Evolutionary conservation across 2,329 filamentous ascomycete species (phyloP).

Genomic region (Alternaria sp.): DNA sequence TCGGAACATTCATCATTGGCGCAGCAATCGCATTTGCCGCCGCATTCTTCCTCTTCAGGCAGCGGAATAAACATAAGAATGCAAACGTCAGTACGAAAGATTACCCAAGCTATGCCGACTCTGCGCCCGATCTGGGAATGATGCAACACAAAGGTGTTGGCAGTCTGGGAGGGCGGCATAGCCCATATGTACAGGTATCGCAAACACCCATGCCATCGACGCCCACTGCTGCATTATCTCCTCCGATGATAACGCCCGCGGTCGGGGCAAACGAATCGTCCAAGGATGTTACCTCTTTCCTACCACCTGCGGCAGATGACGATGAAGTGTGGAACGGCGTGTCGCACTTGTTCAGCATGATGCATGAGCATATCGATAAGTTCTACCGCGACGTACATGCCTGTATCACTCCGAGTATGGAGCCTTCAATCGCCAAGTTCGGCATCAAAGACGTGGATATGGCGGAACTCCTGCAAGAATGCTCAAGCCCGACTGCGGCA

Average conservation of each 20-base stretch:
- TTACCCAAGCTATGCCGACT: conserved; percentile 26
- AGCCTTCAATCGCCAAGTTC: conserved; percentile 35
- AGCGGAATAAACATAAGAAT: conserved; percentile 18
- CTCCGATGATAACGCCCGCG: conserved; percentile 7
- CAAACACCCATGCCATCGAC: conserved; percentile 25
- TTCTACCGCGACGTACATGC: conserved; percentile 46
- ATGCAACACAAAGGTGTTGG: conserved; percentile 28
- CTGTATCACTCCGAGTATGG: conserved; percentile 43
- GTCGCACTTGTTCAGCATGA: conserved; percentile 30
- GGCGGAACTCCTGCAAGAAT: conserved; percentile 33
- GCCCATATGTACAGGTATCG: conserved; percentile 37
- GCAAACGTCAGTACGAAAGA: conserved; percentile 6
- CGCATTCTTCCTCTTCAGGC: conserved; percentile 41
- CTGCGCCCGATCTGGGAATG: conserved; percentile 33
- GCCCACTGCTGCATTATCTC: background rate
- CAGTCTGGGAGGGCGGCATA: conserved; percentile 15
- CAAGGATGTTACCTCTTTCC: conserved; percentile 23
- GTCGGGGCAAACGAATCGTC: conserved; percentile 13
- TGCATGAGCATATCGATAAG: conserved; percentile 38
- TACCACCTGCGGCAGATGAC: conserved; percentile 35
- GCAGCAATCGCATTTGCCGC: conserved; percentile 37
- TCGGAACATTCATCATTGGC: conserved; percentile 33
- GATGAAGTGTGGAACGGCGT: conserved; percentile 27
- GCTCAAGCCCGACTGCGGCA: conserved; percentile 32
- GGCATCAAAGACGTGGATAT: conserved; percentile 29